phyloP scores from a whole-genome alignment of 164 flowering plant genomes.

The Umbellularia californica region DNA sequence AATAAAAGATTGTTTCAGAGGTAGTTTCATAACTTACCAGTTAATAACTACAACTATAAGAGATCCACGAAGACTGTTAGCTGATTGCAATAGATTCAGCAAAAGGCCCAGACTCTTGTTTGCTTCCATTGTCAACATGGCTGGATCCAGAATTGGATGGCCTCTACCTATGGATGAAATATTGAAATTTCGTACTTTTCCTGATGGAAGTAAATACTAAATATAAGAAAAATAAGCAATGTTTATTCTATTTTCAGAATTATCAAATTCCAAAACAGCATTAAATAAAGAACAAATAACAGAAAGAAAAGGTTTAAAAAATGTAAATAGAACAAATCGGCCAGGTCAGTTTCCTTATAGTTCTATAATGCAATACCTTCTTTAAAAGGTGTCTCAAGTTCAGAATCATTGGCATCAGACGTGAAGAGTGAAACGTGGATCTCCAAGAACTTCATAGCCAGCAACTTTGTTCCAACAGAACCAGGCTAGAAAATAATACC shows the following conservation, averaged over 20 bases:
- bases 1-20: neutral
- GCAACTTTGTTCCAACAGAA: constrained; percentile 54
- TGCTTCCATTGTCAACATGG: constrained; percentile 55
- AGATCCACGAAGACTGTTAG: constrained; percentile 51
- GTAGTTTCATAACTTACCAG: constrained; percentile 50
- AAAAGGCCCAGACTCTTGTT: constrained; percentile 48
- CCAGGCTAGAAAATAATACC: constrained; percentile 57
- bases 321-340: neutral
- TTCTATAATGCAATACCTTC: constrained; percentile 49
- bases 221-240: constrained; percentile 3
- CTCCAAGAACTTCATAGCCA: constrained; percentile 89
- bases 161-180: constrained; percentile 66
- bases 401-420: constrained; percentile 41
- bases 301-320: neutral
- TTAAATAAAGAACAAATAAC: neutral
- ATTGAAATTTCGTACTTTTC: constrained; percentile 47
- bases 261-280: neutral
- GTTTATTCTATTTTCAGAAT: neutral
- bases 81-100: constrained; percentile 54
- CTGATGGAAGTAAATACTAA: constrained; percentile 26
- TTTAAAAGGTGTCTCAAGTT: constrained; percentile 23
- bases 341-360: neutral
- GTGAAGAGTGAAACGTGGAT: constrained; percentile 58
- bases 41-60: constrained; percentile 62
- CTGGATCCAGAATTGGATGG: constrained; percentile 71